These are phyloP conservation scores for Periconia digitata DNA, from an alignment of 2,329 filamentous ascomycete genomes.

Conservation along the genomic window DNA sequence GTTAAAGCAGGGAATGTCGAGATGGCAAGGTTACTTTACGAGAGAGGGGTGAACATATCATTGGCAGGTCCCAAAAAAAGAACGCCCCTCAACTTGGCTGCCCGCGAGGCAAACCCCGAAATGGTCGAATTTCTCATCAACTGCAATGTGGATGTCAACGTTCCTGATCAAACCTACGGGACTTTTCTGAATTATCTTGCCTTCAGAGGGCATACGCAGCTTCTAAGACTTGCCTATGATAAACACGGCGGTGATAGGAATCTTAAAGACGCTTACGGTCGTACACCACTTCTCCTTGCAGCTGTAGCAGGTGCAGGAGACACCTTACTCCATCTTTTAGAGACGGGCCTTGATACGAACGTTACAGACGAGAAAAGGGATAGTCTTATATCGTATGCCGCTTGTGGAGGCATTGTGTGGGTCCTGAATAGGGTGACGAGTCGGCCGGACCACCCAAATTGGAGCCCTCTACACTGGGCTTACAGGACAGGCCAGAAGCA, in stretches of 20 bases:
- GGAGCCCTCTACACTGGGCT: slow-evolving; percentile 7
- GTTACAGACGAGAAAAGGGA: slow-evolving; percentile 3
- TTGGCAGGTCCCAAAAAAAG: background rate
- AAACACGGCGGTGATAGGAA: background rate
- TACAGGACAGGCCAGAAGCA: slow-evolving; percentile 4
- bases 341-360: background rate
- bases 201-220: background rate
- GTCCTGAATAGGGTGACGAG: background rate
- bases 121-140: background rate
- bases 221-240: background rate
- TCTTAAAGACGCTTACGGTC: background rate
- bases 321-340: slow-evolving; percentile 4
- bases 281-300: slow-evolving; percentile 4
- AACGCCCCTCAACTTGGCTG: background rate
- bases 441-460: background rate
- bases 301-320: background rate
- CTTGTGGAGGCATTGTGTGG: background rate
- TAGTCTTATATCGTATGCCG: slow-evolving; percentile 1
- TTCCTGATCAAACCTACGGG: background rate
- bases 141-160: background rate
- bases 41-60: background rate
- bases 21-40: background rate
- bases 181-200: background rate
- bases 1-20: background rate
- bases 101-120: background rate